A percentile compares a stretch with the other conserved stretches of the same genome.
Evolutionary conservation across 2,329 filamentous ascomycete species (phyloP).

Genomic region (Diaporthe australafricana): DNA sequence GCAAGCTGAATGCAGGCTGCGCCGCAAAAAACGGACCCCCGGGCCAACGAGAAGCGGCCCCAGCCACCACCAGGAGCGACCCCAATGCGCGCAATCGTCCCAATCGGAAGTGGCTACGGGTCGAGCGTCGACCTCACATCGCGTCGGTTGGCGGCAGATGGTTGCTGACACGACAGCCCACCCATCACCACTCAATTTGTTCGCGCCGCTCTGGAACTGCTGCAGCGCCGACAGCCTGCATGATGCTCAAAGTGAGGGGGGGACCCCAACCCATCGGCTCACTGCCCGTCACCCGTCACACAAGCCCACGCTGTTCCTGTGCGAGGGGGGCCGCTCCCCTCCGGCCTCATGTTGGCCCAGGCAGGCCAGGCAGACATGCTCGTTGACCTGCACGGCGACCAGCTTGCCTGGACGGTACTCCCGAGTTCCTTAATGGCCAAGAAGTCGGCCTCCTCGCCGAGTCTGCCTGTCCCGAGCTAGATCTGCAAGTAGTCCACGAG

Average conservation of each 20-base stretch:
- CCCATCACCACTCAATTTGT: neutral
- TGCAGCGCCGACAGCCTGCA: slow-evolving; percentile 30
- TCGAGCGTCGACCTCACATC: neutral
- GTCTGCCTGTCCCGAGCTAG: slow-evolving; percentile 8
- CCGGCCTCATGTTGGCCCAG: neutral
- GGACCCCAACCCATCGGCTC: neutral
- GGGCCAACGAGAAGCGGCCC: slow-evolving; percentile 1
- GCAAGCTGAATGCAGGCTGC: slow-evolving; percentile 19
- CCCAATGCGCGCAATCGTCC: slow-evolving; percentile 28
- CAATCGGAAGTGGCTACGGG: slow-evolving; percentile 6
- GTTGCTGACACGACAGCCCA: neutral
- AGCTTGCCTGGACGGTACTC: neutral
- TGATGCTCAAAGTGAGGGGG: neutral
- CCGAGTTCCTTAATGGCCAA: neutral
- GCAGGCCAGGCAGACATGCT: slow-evolving; percentile 20
- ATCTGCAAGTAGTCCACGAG: slow-evolving; percentile 20
- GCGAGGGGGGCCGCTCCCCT: neutral
- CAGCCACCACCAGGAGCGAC: slow-evolving; percentile 8
- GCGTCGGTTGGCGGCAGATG: slow-evolving; percentile 27
- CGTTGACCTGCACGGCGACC: neutral
- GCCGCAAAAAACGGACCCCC: slow-evolving; percentile 2
- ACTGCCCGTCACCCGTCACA: slow-evolving; percentile 7
- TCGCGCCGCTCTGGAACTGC: neutral
- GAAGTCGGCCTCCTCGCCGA: neutral
- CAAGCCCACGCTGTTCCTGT: neutral